Evolutionary conservation across 2,329 filamentous ascomycete species (phyloP).

Genomic region (Trichoderma arundinaceum): DNA sequence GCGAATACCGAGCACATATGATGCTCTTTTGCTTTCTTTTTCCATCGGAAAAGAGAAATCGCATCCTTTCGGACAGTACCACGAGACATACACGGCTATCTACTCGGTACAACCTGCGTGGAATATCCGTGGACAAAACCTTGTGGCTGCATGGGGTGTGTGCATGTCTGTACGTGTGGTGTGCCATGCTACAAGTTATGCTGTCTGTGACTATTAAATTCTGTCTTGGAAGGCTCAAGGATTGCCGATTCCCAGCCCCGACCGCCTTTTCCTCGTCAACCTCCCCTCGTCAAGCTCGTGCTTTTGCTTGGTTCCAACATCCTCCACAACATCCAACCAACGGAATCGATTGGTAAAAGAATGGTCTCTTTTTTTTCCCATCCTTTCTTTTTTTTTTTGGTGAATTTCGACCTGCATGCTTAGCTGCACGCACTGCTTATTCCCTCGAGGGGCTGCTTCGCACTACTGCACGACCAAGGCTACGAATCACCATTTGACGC

Average conservation of each 20-base stretch:
- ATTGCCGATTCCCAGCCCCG: slow-evolving; percentile 1
- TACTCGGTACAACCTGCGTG: background rate
- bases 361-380: background rate
- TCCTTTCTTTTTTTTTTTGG: background rate
- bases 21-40: background rate
- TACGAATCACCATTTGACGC: slow-evolving; percentile 24
- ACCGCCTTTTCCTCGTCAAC: slow-evolving; percentile 8
- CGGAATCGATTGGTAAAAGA: background rate
- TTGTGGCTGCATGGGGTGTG: background rate
- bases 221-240: background rate
- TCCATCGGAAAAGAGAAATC: slow-evolving; percentile 5
- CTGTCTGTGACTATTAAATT: background rate
- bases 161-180: too few relatives aligned
- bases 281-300: background rate
- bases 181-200: background rate
- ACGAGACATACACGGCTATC: slow-evolving; percentile 3
- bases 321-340: slow-evolving; percentile 13
- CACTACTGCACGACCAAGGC: slow-evolving; percentile 23
- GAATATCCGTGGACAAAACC: background rate
- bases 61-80: slow-evolving; percentile 2
- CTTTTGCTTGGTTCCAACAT: background rate
- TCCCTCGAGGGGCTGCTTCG: slow-evolving; percentile 3
- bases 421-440: slow-evolving; percentile 26
- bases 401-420: slow-evolving; percentile 20
- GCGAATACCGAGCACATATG: background rate